These are phyloP conservation scores for Populus pruinosa DNA, from an alignment of 345 rosid species.

Conservation along the genomic window DNA sequence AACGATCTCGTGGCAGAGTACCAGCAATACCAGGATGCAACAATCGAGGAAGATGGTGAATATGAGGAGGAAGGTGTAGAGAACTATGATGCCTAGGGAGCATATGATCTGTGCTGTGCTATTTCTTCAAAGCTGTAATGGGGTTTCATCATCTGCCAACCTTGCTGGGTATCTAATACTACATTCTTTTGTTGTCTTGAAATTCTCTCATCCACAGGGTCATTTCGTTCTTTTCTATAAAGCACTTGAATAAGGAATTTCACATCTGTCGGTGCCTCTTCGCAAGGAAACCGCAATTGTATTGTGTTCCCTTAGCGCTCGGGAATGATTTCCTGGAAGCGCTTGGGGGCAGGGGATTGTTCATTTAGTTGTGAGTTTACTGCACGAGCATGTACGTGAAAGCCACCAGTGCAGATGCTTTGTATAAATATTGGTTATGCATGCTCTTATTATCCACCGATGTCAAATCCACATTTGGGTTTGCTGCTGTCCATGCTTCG, in stretches of 20 bases:
- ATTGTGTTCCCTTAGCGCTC: background rate
- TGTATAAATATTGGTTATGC: too few species aligned
- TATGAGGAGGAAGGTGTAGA: constrained; percentile 58
- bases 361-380: background rate
- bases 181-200: constrained; percentile 1
- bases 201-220: constrained; percentile 2
- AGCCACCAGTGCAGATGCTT: background rate
- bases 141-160: constrained; percentile 1
- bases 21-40: constrained; percentile 95
- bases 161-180: constrained; percentile 6
- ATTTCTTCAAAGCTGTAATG: background rate
- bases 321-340: background rate
- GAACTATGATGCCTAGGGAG: constrained; percentile 32
- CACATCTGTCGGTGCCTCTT: background rate
- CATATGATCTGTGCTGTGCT: background rate
- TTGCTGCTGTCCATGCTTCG: too few species aligned
- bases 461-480: too few species aligned
- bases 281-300: background rate
- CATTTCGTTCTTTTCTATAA: constrained; percentile 5
- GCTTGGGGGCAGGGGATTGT: background rate
- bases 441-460: background rate
- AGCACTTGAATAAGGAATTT: constrained; percentile 17
- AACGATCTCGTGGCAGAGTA: constrained; percentile 92
- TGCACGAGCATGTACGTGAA: background rate
- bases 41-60: constrained; percentile 81